Base-by-base conservation (phyloP, 83 land plant species). In the Diphasiastrum complanatum region DNA sequence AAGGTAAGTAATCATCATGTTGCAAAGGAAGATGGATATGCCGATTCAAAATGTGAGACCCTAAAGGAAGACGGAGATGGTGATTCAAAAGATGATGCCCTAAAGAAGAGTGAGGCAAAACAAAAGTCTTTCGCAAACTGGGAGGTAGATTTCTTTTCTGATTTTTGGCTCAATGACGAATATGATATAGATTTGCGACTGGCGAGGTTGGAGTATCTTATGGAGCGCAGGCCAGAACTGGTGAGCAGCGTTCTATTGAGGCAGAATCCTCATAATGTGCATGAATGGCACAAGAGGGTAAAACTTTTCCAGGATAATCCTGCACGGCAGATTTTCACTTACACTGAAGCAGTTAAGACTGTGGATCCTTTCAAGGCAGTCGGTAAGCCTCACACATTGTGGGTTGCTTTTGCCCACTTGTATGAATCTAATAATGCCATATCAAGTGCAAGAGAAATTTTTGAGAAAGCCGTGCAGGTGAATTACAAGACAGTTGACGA, bases 261-360 rank as follows among this genome's bases (percentile, higher is more conserved):
- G 19, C 95, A 91, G 65, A 91, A 91, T 64, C 97, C 97, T 3
- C 97, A 91, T 49, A 86, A 91, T 78, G 95, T 91, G 45, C 95
- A 91, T 63, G 95, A 91, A 69, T 91, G 97, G 97, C 80, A 76
- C 55, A 61, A 77, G 61, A 73, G 98, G 37, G 88, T 77, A 37
- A 88, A 85, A 69, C 51, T 92, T 0, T 92, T 92, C 56, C 81
- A 81, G 61, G 83, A 76, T 3, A 81, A 88, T 61, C 88, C 98
- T 0, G 68, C 85, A 0, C 73, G 68, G 31, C 98, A 92, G 62
- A 81, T 85, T 4, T 47, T 82, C 51, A 92, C 98, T 10, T 92
- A 72, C 57, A 86, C 95, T 1, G 88, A 92, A 64, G 98, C 98
- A 1, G 98, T 92, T 24, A 83, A 76, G 67, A 92, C 98, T 0